Percentiles rank a stretch among this genome's conserved stretches.
Conservation (phyloP, 768 basidiomycete species). For the Tulasnella sp. region DNA sequence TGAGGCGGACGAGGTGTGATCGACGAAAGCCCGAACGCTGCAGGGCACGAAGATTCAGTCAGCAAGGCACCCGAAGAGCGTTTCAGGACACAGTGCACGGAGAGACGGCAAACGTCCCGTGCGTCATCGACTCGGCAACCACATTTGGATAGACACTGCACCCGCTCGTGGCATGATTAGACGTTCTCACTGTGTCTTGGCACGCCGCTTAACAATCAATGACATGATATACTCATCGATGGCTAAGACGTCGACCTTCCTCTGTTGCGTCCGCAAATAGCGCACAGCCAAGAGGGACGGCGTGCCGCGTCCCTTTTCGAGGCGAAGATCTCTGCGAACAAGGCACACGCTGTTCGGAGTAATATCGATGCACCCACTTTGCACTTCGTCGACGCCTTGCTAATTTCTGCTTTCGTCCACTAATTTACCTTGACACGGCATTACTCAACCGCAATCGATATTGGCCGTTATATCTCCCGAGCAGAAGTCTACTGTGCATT, state of each 20-base stretch:
- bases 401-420: too few species aligned
- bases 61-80: too few species aligned
- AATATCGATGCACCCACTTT: neutral
- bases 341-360: neutral
- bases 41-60: too few species aligned
- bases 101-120: neutral
- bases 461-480: neutral
- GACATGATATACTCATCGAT: neutral
- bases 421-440: neutral
- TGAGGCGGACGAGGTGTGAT: too few species aligned
- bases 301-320: neutral
- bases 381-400: neutral
- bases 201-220: neutral
- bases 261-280: neutral
- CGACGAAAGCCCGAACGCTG: too few species aligned
- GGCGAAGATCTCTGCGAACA: neutral
- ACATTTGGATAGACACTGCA: neutral
- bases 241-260: too few species aligned
- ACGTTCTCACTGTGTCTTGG: neutral
- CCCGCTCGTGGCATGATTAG: neutral
- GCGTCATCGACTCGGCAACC: constrained; percentile 7
- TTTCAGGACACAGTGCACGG: too few species aligned
- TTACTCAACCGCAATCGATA: neutral
- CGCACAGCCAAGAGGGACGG: neutral
- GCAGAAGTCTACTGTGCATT: neutral